These are phyloP conservation scores for Annulohypoxylon moriforme DNA, from an alignment of 495 filamentous ascomycete species.

Conservation along the genomic window DNA sequence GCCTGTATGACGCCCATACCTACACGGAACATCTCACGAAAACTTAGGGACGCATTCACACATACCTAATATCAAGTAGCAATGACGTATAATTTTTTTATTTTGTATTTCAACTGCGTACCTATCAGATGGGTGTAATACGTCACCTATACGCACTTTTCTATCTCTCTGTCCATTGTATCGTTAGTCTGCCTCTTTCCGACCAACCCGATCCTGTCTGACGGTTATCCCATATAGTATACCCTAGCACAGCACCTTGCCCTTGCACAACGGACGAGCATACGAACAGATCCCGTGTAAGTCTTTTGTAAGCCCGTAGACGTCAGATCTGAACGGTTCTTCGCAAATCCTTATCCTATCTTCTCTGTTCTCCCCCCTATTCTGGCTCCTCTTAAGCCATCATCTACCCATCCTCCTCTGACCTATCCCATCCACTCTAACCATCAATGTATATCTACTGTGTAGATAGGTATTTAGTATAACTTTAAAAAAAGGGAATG, in stretches of 20 bases:
- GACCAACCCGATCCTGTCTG: neutral
- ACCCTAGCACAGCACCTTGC: neutral
- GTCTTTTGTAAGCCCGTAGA: neutral
- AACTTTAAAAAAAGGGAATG: slow-evolving; percentile 4
- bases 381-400: neutral
- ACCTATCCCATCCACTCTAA: neutral
- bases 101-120: slow-evolving; percentile 5
- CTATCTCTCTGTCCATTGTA: neutral
- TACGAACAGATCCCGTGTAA: neutral
- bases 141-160: neutral
- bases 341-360: neutral
- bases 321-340: neutral
- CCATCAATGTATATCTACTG: neutral
- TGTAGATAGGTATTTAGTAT: neutral
- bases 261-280: neutral
- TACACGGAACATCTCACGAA: too few species aligned
- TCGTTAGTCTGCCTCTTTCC: neutral
- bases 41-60: neutral
- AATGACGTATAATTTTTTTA: neutral
- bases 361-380: neutral
- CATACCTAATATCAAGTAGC: neutral
- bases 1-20: neutral
- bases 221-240: neutral
- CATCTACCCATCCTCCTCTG: neutral
- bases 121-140: neutral